phyloP scores from a whole-genome alignment of 176 grass and related monocot genomes.

The Juncus effusus region DNA sequence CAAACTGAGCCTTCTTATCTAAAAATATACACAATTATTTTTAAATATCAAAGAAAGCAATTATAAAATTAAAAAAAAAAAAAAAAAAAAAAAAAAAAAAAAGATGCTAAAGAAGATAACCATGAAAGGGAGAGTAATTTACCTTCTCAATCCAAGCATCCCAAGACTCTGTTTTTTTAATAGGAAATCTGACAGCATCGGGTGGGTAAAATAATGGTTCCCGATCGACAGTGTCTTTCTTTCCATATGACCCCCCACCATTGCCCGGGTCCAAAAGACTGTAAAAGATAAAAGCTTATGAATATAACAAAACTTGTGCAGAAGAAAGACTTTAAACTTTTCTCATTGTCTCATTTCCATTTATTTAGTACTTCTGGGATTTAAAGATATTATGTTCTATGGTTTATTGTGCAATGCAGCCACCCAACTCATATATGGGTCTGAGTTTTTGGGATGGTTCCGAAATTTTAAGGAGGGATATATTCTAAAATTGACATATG shows the following conservation, averaged over 20 bases:
- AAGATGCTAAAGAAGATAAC: background rate
- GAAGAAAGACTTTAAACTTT: too few species aligned
- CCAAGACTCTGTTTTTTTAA: slow-evolving; percentile 62
- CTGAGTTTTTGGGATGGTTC: too few species aligned
- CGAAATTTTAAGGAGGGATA: too few species aligned
- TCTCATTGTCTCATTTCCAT: too few species aligned
- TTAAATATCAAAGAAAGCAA: background rate
- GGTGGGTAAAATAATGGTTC: slow-evolving; percentile 76
- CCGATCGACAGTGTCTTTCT: slow-evolving; percentile 40
- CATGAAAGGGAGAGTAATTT: background rate
- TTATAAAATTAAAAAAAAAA: background rate
- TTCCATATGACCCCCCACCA: slow-evolving; percentile 51
- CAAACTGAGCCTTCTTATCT: slow-evolving; percentile 78
- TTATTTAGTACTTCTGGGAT: too few species aligned
- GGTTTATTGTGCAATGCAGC: too few species aligned
- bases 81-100: slow-evolving; percentile 14
- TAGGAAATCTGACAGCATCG: slow-evolving; percentile 79
- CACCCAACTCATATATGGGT: too few species aligned
- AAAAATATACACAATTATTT: slow-evolving; percentile 5
- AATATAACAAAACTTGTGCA: too few species aligned
- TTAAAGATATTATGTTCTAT: too few species aligned
- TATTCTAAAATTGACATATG: too few species aligned
- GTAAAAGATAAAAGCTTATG: background rate
- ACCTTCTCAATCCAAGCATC: slow-evolving; percentile 91
- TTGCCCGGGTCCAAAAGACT: slow-evolving; percentile 72